phyloP scores from a whole-genome alignment of 2,329 filamentous ascomycete genomes.

The Trichoderma brevicompactum region DNA sequence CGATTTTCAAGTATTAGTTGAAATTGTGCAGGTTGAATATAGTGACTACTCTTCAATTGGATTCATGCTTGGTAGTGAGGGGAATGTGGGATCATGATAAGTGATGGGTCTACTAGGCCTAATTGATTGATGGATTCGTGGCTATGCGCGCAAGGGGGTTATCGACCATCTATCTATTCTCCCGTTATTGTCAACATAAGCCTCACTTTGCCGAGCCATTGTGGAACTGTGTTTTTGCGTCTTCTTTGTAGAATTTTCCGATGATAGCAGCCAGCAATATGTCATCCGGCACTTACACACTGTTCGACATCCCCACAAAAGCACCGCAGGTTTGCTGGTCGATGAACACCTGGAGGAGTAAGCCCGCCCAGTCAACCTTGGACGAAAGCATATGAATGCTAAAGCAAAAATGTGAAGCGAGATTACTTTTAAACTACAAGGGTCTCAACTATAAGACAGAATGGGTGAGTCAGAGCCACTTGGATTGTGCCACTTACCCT shows the following conservation, averaged over 20 bases:
- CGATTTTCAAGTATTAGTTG: no score
- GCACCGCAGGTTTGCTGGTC: conserved; percentile 17
- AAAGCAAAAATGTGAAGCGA: background rate
- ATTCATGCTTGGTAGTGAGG: background rate
- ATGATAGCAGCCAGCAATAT: background rate
- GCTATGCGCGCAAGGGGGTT: background rate
- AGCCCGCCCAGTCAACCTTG: background rate
- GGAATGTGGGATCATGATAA: no score
- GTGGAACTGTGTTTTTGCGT: background rate
- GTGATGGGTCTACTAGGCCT: conserved; percentile 14
- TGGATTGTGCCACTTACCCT: background rate
- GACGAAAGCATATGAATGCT: background rate
- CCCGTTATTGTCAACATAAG: background rate
- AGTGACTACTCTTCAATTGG: no score
- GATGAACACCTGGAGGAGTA: conserved; percentile 24
- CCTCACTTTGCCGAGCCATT: background rate
- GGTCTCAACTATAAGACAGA: conserved; percentile 17
- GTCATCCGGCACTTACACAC: conserved; percentile 4
- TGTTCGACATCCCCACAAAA: conserved; percentile 15
- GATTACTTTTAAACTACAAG: conserved; percentile 14
- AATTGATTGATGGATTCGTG: background rate
- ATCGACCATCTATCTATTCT: background rate
- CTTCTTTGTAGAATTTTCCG: background rate
- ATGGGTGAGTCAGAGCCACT: conserved; percentile 8
- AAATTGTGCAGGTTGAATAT: no score